phyloP scores from a whole-genome alignment of 139 green algal genomes.

The Eudorina sp. region DNA sequence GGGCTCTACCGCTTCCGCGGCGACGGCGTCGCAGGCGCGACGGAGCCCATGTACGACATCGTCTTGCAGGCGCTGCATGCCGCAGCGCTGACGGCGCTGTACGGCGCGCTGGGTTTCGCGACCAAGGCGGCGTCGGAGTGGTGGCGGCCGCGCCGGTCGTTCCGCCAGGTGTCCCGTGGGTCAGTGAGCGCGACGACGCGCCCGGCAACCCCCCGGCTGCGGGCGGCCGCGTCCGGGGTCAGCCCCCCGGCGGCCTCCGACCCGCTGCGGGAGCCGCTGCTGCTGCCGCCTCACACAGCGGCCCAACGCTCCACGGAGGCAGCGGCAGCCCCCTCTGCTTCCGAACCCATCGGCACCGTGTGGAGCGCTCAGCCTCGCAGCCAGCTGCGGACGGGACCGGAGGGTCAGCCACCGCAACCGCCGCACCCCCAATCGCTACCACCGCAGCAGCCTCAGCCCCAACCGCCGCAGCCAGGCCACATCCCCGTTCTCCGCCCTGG shows the following conservation, averaged over 20 bases:
- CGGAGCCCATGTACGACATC: conserved; percentile 19
- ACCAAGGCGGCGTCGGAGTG: not conserved
- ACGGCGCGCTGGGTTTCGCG: conserved; percentile 32
- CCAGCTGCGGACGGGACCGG: too few relatives aligned
- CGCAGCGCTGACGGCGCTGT: conserved; percentile 24
- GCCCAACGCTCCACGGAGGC: too few relatives aligned
- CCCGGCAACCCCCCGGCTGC: too few relatives aligned
- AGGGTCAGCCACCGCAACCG: not conserved
- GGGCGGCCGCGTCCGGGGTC: not conserved
- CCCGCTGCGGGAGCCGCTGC: not conserved
- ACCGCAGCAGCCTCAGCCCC: not conserved
- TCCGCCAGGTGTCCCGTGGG: not conserved
- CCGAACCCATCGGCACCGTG: too few relatives aligned
- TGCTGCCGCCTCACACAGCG: not conserved
- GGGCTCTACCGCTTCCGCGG: conserved; percentile 39
- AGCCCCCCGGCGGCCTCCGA: not conserved
- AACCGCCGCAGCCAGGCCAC: not conserved
- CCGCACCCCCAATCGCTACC: not conserved
- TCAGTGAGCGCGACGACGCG: not conserved
- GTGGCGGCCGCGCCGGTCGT: not conserved
- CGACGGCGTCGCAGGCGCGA: not conserved
- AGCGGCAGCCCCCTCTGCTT: too few relatives aligned
- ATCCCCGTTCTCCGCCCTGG: not conserved
- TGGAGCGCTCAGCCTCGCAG: too few relatives aligned
- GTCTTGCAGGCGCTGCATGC: conserved; percentile 32